Conservation (phyloP, 345 rosid species). For the Pistacia integerrima region DNA sequence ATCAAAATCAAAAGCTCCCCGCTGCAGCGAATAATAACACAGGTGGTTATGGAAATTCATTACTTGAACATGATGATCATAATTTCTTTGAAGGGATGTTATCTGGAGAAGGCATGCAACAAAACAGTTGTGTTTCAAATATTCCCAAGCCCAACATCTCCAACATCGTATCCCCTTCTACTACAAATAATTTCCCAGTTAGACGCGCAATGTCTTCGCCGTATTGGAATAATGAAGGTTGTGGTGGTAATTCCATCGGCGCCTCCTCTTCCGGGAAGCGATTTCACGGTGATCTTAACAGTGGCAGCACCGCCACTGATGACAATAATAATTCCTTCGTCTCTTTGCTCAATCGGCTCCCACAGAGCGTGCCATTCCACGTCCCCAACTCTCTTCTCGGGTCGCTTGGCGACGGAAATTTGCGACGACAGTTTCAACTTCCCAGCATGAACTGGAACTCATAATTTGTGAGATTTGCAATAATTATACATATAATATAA, state of each 20-base stretch:
- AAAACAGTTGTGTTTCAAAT: conserved; percentile 21
- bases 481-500: neutral
- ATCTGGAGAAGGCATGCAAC: conserved; percentile 26
- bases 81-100: conserved; percentile 42
- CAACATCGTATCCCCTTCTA: conserved; percentile 14
- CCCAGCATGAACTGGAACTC: conserved; percentile 40
- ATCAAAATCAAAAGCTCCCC: conserved; percentile 2
- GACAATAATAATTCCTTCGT: conserved; percentile 36
- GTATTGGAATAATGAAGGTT: conserved; percentile 33
- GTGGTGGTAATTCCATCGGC: conserved; percentile 2
- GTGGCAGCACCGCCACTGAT: conserved; percentile 10
- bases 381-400: conserved; percentile 28
- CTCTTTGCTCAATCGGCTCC: conserved; percentile 47
- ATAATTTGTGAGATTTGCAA: neutral
- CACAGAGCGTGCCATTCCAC: conserved; percentile 29
- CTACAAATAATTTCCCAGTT: conserved; percentile 1
- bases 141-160: conserved; percentile 24
- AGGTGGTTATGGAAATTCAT: conserved; percentile 21
- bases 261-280: conserved; percentile 27
- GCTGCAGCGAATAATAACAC: neutral
- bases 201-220: conserved; percentile 23
- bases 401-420: conserved; percentile 38
- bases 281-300: conserved; percentile 35
- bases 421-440: conserved; percentile 40
- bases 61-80: conserved; percentile 34